Conservation (phyloP, 2,329 filamentous ascomycete genomes). For the Basipetospora chlamydospora region DNA sequence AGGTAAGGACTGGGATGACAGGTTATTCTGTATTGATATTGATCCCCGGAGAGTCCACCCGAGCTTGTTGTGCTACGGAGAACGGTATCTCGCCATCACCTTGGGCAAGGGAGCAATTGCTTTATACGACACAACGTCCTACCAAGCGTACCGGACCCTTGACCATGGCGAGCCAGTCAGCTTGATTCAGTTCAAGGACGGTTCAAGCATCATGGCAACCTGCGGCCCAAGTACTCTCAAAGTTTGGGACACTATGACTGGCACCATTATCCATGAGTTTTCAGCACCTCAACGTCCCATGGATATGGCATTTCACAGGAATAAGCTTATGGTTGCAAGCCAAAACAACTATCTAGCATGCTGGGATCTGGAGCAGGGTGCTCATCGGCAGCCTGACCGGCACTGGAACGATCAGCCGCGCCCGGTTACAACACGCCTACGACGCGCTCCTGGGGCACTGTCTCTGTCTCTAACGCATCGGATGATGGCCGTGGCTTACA, state of each 20-base stretch:
- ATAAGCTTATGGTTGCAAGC: constrained; percentile 14
- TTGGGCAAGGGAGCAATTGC: background rate
- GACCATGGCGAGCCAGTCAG: background rate
- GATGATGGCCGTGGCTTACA: constrained; percentile 20
- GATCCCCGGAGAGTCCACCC: constrained; percentile 12
- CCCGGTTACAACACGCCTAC: constrained; percentile 5
- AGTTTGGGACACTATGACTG: background rate
- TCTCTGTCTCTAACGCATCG: constrained; percentile 15
- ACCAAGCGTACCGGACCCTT: background rate
- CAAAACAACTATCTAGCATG: constrained; percentile 13
- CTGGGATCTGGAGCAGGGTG: constrained; percentile 15
- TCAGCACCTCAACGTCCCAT: background rate
- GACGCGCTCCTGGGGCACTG: constrained; percentile 11
- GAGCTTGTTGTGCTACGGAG: constrained; percentile 4
- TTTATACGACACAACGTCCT: background rate
- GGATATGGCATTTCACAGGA: constrained; percentile 13
- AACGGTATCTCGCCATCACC: background rate
- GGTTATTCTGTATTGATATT: constrained; percentile 15
- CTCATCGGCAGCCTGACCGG: constrained; percentile 6
- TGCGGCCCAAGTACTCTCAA: background rate
- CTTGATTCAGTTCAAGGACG: background rate
- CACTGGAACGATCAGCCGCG: constrained; percentile 12
- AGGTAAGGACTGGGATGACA: constrained; percentile 17
- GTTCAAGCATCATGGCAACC: background rate
- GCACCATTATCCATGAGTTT: background rate